A percentile compares a stretch with the other conserved stretches of the same genome.
Conservation (phyloP, 2,329 filamentous ascomycete species). For the Colletotrichum orbiculare region DNA sequence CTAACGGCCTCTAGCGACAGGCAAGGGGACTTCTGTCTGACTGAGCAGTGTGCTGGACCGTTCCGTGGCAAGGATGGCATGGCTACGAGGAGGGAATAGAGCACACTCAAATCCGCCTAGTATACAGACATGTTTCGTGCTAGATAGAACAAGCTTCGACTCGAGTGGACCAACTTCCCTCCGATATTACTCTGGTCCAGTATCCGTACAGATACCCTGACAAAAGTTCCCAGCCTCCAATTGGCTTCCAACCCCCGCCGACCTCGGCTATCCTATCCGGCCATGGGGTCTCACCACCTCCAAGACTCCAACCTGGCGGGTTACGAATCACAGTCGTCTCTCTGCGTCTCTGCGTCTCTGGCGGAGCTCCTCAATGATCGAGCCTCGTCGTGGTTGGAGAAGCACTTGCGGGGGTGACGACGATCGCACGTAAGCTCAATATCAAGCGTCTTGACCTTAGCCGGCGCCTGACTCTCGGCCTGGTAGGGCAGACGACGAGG, state of each 20-base stretch:
- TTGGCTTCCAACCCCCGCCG: not conserved
- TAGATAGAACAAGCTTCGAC: too few species aligned
- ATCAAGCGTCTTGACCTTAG: conserved; percentile 4
- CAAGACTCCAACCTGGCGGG: not conserved
- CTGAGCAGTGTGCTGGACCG: not conserved
- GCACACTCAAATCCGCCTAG: too few species aligned
- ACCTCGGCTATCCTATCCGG: conserved; percentile 22
- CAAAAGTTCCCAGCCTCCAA: conserved; percentile 23
- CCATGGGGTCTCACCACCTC: not conserved
- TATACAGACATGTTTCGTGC: too few species aligned
- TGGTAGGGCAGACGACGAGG: not conserved
- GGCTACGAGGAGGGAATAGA: too few species aligned
- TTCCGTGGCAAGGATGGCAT: too few species aligned
- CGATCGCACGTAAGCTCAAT: conserved; percentile 33
- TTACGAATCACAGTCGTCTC: conserved; percentile 28
- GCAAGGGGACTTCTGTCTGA: conserved; percentile 10
- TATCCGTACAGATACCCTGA: not conserved
- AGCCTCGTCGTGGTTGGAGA: conserved; percentile 21
- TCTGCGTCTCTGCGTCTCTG: conserved; percentile 18
- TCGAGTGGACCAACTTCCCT: conserved; percentile 12
- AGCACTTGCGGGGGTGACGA: conserved; percentile 26
- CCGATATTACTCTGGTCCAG: conserved; percentile 19
- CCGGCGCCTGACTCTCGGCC: not conserved
- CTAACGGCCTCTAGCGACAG: not conserved
- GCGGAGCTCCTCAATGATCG: conserved; percentile 16